Percentiles rank a stretch among this genome's conserved stretches.
phyloP scores from a whole-genome alignment of 2,329 filamentous ascomycete genomes.

The Ophiostoma ips region DNA sequence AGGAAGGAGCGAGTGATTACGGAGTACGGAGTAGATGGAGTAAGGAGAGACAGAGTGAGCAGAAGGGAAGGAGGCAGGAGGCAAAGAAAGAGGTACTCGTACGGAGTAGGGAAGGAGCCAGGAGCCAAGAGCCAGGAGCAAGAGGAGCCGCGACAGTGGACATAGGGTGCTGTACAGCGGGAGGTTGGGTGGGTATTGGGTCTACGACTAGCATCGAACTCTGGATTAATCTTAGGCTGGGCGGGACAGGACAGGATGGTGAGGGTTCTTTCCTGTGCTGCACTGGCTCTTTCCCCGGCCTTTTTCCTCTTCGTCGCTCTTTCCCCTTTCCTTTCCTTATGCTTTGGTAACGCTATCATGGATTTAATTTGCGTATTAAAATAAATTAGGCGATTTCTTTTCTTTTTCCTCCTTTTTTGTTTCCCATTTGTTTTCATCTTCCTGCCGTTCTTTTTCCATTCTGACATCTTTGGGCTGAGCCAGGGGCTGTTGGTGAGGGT shows the following conservation, averaged over 20 bases:
- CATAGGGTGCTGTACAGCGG: no score
- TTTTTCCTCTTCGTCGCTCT: not conserved
- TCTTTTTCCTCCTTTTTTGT: not conserved
- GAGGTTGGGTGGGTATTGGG: no score
- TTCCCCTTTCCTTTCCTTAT: not conserved
- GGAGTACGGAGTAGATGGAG: slow-evolving; percentile 1
- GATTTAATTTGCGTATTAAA: not conserved
- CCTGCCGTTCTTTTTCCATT: no score
- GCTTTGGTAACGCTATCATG: not conserved
- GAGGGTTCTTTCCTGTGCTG: not conserved
- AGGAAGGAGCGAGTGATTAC: not conserved
- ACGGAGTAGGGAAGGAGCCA: not conserved
- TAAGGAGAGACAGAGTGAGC: not conserved
- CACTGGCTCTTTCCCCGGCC: not conserved
- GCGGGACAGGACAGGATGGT: no score
- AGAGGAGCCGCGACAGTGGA: no score
- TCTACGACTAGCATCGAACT: no score
- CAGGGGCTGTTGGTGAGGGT: not conserved
- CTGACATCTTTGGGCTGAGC: not conserved
- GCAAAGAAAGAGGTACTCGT: not conserved
- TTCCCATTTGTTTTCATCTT: no score
- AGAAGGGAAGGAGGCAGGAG: not conserved
- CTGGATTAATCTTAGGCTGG: no score
- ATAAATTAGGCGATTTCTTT: not conserved
- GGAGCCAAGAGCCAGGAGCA: no score